These are phyloP conservation scores for Aspergillus sparsus DNA, from an alignment of 495 filamentous ascomycete genomes.

Conservation along the genomic window DNA sequence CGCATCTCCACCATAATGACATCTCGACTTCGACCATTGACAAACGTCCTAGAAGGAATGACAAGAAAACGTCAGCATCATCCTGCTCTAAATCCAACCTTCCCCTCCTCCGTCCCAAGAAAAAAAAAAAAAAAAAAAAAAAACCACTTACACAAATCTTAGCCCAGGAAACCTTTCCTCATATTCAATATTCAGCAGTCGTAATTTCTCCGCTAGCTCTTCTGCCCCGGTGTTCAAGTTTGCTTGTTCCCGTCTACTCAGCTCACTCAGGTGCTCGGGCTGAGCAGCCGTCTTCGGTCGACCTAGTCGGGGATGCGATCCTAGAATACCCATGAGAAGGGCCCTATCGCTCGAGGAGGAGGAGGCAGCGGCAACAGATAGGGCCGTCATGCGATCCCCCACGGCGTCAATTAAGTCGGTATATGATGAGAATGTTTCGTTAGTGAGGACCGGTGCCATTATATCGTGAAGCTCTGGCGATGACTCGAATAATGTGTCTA, in stretches of 20 bases:
- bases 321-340: slow-evolving; percentile 69
- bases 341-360: slow-evolving; percentile 51
- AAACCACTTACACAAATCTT: slow-evolving; percentile 72
- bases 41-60: slow-evolving; percentile 64
- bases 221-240: slow-evolving; percentile 60
- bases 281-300: slow-evolving; percentile 56
- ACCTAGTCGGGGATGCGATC: slow-evolving; percentile 86
- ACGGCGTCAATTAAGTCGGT: slow-evolving; percentile 60
- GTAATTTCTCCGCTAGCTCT: slow-evolving; percentile 50
- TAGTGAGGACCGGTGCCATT: slow-evolving; percentile 63
- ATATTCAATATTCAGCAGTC: slow-evolving; percentile 73
- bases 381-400: slow-evolving; percentile 52
- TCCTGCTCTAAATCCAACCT: not conserved
- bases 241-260: slow-evolving; percentile 78
- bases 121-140: not conserved
- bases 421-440: slow-evolving; percentile 64
- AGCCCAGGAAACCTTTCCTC: slow-evolving; percentile 80
- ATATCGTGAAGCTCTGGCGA: slow-evolving; percentile 72
- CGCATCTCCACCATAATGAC: slow-evolving; percentile 87
- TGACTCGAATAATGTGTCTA: slow-evolving; percentile 88
- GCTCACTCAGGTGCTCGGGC: slow-evolving; percentile 60
- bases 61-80: not conserved
- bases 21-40: slow-evolving; percentile 73
- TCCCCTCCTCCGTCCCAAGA: not conserved
- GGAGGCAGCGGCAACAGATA: slow-evolving; percentile 33